phyloP scores from a whole-genome alignment of 257 asterid species.

The Cordia subcordata region DNA sequence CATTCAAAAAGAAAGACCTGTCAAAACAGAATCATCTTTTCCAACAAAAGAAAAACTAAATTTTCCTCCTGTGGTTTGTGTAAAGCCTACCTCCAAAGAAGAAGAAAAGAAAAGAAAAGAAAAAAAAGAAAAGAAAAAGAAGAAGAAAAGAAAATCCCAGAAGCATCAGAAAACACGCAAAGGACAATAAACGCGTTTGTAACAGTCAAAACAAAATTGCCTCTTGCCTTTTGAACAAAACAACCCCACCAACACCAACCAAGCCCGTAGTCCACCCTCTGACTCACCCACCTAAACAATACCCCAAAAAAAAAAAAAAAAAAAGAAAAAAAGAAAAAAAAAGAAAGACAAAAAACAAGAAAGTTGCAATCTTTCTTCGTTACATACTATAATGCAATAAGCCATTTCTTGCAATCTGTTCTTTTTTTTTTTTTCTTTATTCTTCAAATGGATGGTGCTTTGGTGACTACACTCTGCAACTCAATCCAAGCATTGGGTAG shows the following conservation, averaged over 20 bases:
- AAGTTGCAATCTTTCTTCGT: constrained; percentile 23
- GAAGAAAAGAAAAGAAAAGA: no score
- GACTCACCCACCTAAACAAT: constrained; percentile 33
- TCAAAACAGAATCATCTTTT: neutral
- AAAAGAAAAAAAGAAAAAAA: no score
- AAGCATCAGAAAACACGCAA: neutral
- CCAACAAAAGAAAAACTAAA: no score
- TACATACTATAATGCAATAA: constrained; percentile 14
- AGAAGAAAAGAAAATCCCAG: no score
- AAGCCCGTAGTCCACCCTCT: constrained; percentile 84
- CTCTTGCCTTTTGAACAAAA: constrained; percentile 31
- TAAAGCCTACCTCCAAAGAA: no score
- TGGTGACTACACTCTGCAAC: constrained; percentile 71
- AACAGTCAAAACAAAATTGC: constrained; percentile 20
- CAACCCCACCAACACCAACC: constrained; percentile 23
- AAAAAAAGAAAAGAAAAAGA: no score
- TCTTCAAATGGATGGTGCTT: constrained; percentile 32
- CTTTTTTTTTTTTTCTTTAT: no score
- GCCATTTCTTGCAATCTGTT: neutral
- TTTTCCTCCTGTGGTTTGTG: no score
- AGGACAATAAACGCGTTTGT: constrained; percentile 19
- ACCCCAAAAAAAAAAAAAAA: constrained; percentile 5
- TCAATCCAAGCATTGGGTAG: constrained; percentile 97
- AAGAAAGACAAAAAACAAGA: constrained; percentile 7
- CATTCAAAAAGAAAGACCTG: neutral